Evolutionary conservation across 768 basidiomycete genomes (phyloP).

Genomic region (Mycena belliarum): DNA sequence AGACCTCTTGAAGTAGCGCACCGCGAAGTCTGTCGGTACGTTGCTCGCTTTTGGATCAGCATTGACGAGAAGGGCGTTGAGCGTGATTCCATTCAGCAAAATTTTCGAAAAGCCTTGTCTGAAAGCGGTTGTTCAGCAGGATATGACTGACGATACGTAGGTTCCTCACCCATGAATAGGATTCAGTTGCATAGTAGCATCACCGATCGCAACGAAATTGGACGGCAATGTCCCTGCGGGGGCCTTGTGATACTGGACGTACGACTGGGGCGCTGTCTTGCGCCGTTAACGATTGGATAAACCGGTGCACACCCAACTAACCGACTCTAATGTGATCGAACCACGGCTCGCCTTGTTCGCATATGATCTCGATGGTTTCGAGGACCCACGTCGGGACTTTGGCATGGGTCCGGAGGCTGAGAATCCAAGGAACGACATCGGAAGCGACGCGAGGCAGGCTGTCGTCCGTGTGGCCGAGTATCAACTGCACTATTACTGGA

Average conservation of each 20-base stretch:
- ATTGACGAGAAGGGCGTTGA: slow-evolving; percentile 20
- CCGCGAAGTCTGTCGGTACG: slow-evolving; percentile 8
- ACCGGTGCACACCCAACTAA: too few species aligned
- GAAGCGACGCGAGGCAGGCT: slow-evolving; percentile 1
- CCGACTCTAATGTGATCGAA: too few species aligned
- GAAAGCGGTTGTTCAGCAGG: too few species aligned
- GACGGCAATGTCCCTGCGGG: slow-evolving; percentile 13
- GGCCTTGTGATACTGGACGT: slow-evolving; percentile 20
- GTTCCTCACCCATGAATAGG: slow-evolving; percentile 25
- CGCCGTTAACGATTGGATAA: too few species aligned
- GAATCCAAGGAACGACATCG: too few species aligned
- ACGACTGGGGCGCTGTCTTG: too few species aligned
- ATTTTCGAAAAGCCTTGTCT: slow-evolving; percentile 26
- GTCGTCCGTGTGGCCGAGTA: slow-evolving; percentile 1
- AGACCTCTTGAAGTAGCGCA: slow-evolving; percentile 10
- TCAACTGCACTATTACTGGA: slow-evolving; percentile 12
- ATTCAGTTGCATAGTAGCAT: slow-evolving; percentile 24
- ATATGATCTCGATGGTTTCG: too few species aligned
- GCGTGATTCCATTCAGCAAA: slow-evolving; percentile 23
- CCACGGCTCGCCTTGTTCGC: too few species aligned
- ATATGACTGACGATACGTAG: too few species aligned
- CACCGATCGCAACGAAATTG: slow-evolving; percentile 26
- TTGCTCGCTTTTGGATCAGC: background rate
- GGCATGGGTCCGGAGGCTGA: too few species aligned
- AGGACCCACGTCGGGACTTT: too few species aligned